A percentile compares a stretch with the other conserved stretches of the same genome.
phyloP scores from a whole-genome alignment of 176 grass and related monocot species.

The Bonia amplexicaulis region DNA sequence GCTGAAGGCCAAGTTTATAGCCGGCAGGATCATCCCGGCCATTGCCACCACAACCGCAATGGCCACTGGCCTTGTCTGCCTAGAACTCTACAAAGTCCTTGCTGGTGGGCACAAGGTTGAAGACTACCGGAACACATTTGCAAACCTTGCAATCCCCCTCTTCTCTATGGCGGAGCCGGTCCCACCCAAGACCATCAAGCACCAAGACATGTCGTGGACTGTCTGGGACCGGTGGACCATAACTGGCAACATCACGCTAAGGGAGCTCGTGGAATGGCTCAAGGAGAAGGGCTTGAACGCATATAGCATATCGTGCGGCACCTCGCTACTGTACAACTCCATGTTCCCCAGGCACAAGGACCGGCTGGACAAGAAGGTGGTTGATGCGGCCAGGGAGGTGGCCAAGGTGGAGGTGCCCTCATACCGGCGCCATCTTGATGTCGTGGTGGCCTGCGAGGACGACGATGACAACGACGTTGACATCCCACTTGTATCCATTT shows the following conservation, averaged over 20 bases:
- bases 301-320: constrained; percentile 81
- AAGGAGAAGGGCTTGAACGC: constrained; percentile 69
- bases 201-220: constrained; percentile 67
- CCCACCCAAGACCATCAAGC: constrained; percentile 72
- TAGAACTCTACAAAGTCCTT: constrained; percentile 81
- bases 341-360: constrained; percentile 95
- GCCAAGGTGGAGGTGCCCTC: constrained; percentile 67
- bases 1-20: constrained; percentile 92
- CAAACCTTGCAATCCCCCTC: constrained; percentile 78
- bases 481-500: constrained; percentile 71
- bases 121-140: constrained; percentile 84
- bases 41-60: constrained; percentile 79
- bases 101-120: constrained; percentile 62
- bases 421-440: constrained; percentile 62
- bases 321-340: constrained; percentile 80
- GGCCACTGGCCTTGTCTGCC: constrained; percentile 81
- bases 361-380: constrained; percentile 65
- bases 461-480: constrained; percentile 85
- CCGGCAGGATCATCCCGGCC: constrained; percentile 86
- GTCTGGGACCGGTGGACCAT: constrained; percentile 88
- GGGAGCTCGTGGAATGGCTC: constrained; percentile 79
- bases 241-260: constrained; percentile 57
- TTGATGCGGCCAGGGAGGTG: constrained; percentile 62
- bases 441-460: constrained; percentile 82
- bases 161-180: constrained; percentile 89